A percentile compares a stretch with the other conserved stretches of the same genome.
Conservation (phyloP, 768 basidiomycete genomes). For the Russula ochroleuca region DNA sequence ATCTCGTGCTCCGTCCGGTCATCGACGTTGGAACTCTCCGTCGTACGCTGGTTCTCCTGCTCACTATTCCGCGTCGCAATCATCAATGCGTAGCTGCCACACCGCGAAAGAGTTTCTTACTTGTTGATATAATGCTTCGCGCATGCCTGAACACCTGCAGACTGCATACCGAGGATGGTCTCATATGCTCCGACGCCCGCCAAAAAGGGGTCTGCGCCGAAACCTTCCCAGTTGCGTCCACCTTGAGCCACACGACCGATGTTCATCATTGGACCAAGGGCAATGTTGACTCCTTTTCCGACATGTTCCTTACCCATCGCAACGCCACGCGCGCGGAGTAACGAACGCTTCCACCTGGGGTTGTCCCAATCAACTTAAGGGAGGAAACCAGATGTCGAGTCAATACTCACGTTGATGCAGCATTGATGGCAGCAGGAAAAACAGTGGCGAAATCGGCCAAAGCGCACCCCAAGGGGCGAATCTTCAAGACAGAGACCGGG, state of each 20-base stretch:
- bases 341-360: slow-evolving; percentile 63
- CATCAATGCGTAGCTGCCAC: not conserved
- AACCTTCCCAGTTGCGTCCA: slow-evolving; percentile 95
- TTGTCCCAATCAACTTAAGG: slow-evolving; percentile 2
- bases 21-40: slow-evolving; percentile 62
- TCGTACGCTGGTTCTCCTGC: slow-evolving; percentile 59
- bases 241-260: slow-evolving; percentile 73
- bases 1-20: slow-evolving; percentile 78
- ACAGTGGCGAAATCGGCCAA: slow-evolving; percentile 66
- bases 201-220: slow-evolving; percentile 86
- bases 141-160: slow-evolving; percentile 75
- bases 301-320: slow-evolving; percentile 81
- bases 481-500: slow-evolving; percentile 75
- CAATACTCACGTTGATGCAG: slow-evolving; percentile 66
- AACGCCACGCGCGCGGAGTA: slow-evolving; percentile 71
- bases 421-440: slow-evolving; percentile 82
- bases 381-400: not conserved
- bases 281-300: slow-evolving; percentile 80
- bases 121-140: slow-evolving; percentile 82
- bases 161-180: slow-evolving; percentile 79
- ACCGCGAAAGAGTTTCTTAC: slow-evolving; percentile 37
- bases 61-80: slow-evolving; percentile 42
- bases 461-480: slow-evolving; percentile 74
- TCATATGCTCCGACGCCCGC: slow-evolving; percentile 74
- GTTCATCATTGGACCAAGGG: slow-evolving; percentile 81